Conservation (phyloP, 805 yeast species). For the Saccharomycopsis sp. region DNA sequence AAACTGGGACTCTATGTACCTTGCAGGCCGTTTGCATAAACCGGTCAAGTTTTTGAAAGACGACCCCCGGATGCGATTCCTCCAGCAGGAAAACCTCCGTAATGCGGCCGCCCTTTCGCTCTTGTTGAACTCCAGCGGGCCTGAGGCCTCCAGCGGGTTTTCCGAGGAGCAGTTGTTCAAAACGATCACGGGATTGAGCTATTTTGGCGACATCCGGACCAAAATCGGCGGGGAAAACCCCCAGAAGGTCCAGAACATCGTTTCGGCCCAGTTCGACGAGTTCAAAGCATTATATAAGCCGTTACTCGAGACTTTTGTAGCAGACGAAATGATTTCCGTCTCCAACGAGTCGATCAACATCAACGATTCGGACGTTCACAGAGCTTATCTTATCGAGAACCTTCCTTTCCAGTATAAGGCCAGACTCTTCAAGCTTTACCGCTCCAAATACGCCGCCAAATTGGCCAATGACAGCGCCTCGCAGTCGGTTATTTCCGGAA, state of each 20-base stretch:
- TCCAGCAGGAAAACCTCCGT: slow-evolving; percentile 70
- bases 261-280: slow-evolving; percentile 59
- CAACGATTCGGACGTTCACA: slow-evolving; percentile 32
- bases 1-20: slow-evolving; percentile 80
- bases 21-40: slow-evolving; percentile 91
- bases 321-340: slow-evolving; percentile 23
- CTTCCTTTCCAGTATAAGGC: slow-evolving; percentile 46
- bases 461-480: neutral
- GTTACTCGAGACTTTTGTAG: slow-evolving; percentile 38
- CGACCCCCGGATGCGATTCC: slow-evolving; percentile 52
- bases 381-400: slow-evolving; percentile 35
- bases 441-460: neutral
- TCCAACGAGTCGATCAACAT: slow-evolving; percentile 28
- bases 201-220: slow-evolving; percentile 87
- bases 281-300: slow-evolving; percentile 77
- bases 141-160: neutral
- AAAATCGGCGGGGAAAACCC: slow-evolving; percentile 88
- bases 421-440: slow-evolving; percentile 29
- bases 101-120: slow-evolving; percentile 70
- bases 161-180: slow-evolving; percentile 50
- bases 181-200: slow-evolving; percentile 73
- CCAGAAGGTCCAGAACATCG: slow-evolving; percentile 79
- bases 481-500: neutral
- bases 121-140: slow-evolving; percentile 34
- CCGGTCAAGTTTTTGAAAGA: slow-evolving; percentile 76